Evolutionary conservation across 345 rosid genomes (phyloP), one percentile per base, ranked within the genome.

Genomic region (Pistacia atlantica): DNA sequence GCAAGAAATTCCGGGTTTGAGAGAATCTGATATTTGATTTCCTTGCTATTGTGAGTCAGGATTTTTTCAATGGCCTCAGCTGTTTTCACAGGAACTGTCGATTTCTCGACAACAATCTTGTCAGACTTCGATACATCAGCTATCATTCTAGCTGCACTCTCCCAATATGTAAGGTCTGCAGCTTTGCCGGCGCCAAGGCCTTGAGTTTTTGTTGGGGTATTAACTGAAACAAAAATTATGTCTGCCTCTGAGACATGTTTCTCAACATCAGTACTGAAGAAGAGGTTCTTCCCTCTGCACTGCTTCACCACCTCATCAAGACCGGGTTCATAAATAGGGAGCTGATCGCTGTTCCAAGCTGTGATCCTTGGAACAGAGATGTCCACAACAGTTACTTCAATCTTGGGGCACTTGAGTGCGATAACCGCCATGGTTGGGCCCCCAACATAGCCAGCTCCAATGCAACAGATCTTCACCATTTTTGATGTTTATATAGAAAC

Each of bases 121-220:
- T 90, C 78, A 1, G 97, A 90, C 25, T 89, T 90, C 0, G 98
- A 90, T 2, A 91, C 98, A 62, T 93, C 89, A 9, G 95, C 98
- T 57, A 93, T 93, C 91, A 90, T 90, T 38, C 98, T 82, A 1
- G 98, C 98, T 0, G 97, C 98, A 65, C 96, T 93, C 77, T 93
- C 94, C 98, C 98, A 93, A 64, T 93, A 91, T 0, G 97, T 90
- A 52, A 93, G 88, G 79, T 93, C 97, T 0, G 97, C 97, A 3
- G 98, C 97, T 77, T 91, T 91, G 11, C 98, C 98, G 65, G 94
- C 97, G 8, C 98, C 98, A 52, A 91, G 91, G 57, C 98, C 97
- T 65, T 77, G 86, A 46, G 94, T 89, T 76, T 93, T 93, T 2
- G 97, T 93, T 0, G 98, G 98, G 37, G 98, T 93, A 78, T 93